Conservation (phyloP, 805 yeast genomes). For the Torulaspora indica region DNA sequence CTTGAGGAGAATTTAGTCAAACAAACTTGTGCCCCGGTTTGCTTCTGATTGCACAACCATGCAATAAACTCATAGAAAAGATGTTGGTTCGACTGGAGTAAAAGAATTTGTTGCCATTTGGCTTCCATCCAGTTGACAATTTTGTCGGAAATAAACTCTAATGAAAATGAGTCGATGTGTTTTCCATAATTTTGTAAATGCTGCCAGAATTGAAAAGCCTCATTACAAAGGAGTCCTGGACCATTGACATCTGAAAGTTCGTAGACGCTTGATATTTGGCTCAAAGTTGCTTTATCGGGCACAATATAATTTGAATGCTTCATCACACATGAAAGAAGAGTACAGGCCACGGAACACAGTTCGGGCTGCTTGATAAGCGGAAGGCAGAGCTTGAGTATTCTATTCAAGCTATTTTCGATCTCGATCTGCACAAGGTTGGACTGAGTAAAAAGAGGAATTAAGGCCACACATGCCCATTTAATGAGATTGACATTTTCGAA, state of each 20-base stretch:
- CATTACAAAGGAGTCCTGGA: constrained; percentile 46
- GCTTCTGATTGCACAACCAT: constrained; percentile 41
- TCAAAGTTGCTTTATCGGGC: constrained; percentile 41
- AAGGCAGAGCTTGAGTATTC: constrained; percentile 32
- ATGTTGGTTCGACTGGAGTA: constrained; percentile 13
- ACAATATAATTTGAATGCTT: constrained; percentile 18
- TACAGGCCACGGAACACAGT: constrained; percentile 26
- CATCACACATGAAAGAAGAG: constrained; percentile 20
- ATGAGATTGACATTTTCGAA: constrained; percentile 18
- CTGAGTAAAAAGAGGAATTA: constrained; percentile 25
- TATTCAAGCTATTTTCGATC: constrained; percentile 15
- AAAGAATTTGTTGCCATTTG: constrained; percentile 40
- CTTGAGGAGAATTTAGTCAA: not conserved
- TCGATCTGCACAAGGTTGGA: constrained; percentile 2
- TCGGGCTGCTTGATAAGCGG: constrained; percentile 33
- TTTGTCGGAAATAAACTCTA: constrained; percentile 31
- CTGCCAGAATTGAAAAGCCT: constrained; percentile 54
- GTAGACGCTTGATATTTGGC: constrained; percentile 46
- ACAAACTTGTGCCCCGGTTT: not conserved
- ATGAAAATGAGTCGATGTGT: constrained; percentile 32
- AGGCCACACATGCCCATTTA: constrained; percentile 23
- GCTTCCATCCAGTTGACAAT: constrained; percentile 49
- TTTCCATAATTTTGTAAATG: constrained; percentile 38
- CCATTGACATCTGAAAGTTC: constrained; percentile 60
- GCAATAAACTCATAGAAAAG: constrained; percentile 37